Conservation (phyloP, 495 filamentous ascomycete species). For the Penicillium diatomitis region DNA sequence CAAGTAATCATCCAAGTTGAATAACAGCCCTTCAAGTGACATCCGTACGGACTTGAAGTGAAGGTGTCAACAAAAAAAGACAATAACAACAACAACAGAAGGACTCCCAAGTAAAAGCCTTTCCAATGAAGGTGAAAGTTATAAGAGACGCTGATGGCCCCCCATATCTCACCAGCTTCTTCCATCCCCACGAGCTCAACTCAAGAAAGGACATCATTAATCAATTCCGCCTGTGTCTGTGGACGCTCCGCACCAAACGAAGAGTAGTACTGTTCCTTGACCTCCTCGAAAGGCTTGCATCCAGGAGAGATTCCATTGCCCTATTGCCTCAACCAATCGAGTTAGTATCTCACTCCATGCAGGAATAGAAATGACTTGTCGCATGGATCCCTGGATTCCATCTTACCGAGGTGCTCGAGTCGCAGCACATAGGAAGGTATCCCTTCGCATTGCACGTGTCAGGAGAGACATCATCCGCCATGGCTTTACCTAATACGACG, state of each 20-base stretch:
- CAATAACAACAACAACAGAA: no score
- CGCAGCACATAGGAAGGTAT: conserved; percentile 26
- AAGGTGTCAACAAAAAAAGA: no score
- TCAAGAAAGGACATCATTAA: conserved; percentile 14
- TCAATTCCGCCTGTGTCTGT: conserved; percentile 8
- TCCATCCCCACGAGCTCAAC: not conserved
- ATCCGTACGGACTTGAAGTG: no score
- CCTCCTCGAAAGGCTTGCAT: conserved; percentile 21
- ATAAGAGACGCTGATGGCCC: no score
- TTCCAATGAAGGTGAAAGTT: no score
- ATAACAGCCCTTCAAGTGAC: no score
- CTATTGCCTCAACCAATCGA: not conserved
- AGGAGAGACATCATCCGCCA: conserved; percentile 10
- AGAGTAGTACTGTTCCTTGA: conserved; percentile 16
- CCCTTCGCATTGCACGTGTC: conserved; percentile 12
- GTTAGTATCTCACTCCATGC: no score
- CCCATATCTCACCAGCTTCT: no score
- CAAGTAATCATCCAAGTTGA: no score
- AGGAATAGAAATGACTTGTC: no score
- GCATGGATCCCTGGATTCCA: no score
- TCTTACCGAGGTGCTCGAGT: conserved; percentile 4
- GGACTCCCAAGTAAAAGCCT: no score
- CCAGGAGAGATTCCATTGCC: not conserved
- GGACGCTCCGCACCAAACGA: conserved; percentile 2
- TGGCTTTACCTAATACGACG: conserved; percentile 10